A percentile compares a stretch with the other conserved stretches of the same genome.
Conservation (phyloP, 345 rosid species). For the Triadica sebifera region DNA sequence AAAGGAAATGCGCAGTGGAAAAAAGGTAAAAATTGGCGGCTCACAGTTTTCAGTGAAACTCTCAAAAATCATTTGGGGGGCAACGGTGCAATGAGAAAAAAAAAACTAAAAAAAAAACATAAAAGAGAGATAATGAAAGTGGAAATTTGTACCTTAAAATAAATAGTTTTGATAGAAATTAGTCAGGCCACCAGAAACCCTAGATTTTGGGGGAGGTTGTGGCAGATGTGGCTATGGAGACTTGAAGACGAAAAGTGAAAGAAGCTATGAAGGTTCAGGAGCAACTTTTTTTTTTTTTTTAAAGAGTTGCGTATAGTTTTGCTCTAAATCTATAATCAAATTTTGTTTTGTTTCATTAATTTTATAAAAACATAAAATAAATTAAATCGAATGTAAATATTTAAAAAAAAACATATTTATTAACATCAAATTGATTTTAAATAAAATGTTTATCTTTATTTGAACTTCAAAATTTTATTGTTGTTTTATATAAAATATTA, state of each 20-base stretch:
- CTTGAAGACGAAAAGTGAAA: conserved; percentile 8
- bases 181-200: conserved; percentile 3
- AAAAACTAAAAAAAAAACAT: background rate
- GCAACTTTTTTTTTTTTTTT: background rate
- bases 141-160: background rate
- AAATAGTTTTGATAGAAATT: background rate
- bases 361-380: too few relatives aligned
- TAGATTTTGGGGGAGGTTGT: conserved; percentile 4
- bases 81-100: background rate
- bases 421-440: too few relatives aligned
- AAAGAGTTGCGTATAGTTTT: too few relatives aligned
- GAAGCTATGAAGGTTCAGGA: conserved; percentile 3
- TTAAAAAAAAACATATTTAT: too few relatives aligned
- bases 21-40: background rate
- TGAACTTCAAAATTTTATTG: too few relatives aligned
- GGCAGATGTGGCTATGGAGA: conserved; percentile 3
- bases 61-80: background rate
- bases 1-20: background rate
- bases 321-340: too few relatives aligned
- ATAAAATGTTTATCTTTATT: too few relatives aligned
- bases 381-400: too few relatives aligned
- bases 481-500: too few relatives aligned
- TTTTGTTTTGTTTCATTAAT: too few relatives aligned
- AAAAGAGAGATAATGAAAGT: background rate
- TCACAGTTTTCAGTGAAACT: background rate